A percentile compares a stretch with the other conserved stretches of the same genome.
These are phyloP conservation scores for Viridothelium virens DNA, from an alignment of 495 filamentous ascomycete genomes.

Conservation along the genomic window DNA sequence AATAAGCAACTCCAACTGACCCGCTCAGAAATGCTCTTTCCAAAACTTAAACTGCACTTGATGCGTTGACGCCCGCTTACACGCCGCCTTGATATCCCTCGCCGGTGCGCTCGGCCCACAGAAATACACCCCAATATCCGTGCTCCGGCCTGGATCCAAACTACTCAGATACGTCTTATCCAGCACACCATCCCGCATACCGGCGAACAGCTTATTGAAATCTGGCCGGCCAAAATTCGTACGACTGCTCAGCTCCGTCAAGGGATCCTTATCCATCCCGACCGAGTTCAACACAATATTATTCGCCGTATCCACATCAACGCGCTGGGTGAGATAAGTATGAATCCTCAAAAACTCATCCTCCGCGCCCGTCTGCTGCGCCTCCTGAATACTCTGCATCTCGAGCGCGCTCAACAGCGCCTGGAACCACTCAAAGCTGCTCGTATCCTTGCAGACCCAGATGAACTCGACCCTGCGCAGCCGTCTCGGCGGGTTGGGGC, in stretches of 20 bases:
- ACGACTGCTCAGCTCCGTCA: slow-evolving; percentile 79
- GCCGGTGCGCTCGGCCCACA: slow-evolving; percentile 80
- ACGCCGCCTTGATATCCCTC: slow-evolving; percentile 75
- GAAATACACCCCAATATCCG: slow-evolving; percentile 95
- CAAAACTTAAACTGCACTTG: slow-evolving; percentile 95
- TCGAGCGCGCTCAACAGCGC: slow-evolving; percentile 88
- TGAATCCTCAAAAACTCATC: slow-evolving; percentile 95
- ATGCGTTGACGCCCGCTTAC: slow-evolving; percentile 56
- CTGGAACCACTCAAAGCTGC: slow-evolving; percentile 98
- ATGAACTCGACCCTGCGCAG: slow-evolving; percentile 96
- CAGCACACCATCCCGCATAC: slow-evolving; percentile 80
- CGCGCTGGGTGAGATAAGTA: slow-evolving; percentile 89
- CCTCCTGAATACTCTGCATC: slow-evolving; percentile 59
- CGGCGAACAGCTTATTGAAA: slow-evolving; percentile 70
- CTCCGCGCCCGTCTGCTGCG: slow-evolving; percentile 50
- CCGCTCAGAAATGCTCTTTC: slow-evolving; percentile 87
- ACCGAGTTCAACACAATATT: slow-evolving; percentile 97
- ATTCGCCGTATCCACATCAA: slow-evolving; percentile 83
- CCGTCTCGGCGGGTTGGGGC: slow-evolving; percentile 75
- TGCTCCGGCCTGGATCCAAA: slow-evolving; percentile 60
- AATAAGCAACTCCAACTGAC: no score
- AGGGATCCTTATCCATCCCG: slow-evolving; percentile 74
- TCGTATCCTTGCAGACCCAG: slow-evolving; percentile 96
- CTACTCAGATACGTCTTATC: slow-evolving; percentile 79
- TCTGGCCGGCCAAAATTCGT: slow-evolving; percentile 97